A percentile compares a stretch with the other conserved stretches of the same genome.
phyloP scores from a whole-genome alignment of 2,329 filamentous ascomycete genomes.

The Coniochaeta ligniaria region DNA sequence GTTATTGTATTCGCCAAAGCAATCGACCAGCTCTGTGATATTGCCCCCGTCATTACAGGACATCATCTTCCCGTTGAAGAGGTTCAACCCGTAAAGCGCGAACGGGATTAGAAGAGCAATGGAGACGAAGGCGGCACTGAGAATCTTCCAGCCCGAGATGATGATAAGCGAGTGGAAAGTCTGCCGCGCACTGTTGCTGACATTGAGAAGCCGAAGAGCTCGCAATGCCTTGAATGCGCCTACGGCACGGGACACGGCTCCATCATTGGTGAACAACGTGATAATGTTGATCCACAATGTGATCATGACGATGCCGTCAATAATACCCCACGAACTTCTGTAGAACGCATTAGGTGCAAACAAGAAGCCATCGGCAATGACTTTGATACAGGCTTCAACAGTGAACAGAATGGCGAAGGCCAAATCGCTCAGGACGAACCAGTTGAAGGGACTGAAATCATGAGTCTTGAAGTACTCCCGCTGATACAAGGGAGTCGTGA shows the following conservation, averaged over 20 bases:
- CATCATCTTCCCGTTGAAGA: conserved; percentile 79
- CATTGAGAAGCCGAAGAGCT: conserved; percentile 84
- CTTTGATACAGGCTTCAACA: conserved; percentile 80
- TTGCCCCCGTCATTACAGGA: conserved; percentile 68
- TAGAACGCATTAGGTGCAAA: conserved; percentile 98
- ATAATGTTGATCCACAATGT: conserved; percentile 94
- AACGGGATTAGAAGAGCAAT: conserved; percentile 92
- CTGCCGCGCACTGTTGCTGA: conserved; percentile 90
- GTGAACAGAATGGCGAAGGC: conserved; percentile 85
- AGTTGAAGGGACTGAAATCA: conserved; percentile 59
- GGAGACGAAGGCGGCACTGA: conserved; percentile 89
- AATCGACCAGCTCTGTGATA: conserved; percentile 59
- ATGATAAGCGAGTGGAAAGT: conserved; percentile 97
- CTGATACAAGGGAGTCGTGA: conserved; percentile 92
- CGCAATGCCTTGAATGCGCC: conserved; percentile 96
- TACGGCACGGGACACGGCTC: conserved; percentile 79
- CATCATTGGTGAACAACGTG: conserved; percentile 74
- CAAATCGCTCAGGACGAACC: conserved; percentile 93
- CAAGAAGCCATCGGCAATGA: conserved; percentile 90
- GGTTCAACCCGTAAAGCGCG: conserved; percentile 88
- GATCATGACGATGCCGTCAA: conserved; percentile 83
- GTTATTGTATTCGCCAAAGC: conserved; percentile 75
- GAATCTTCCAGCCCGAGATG: conserved; percentile 86
- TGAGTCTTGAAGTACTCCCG: conserved; percentile 67
- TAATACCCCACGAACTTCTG: conserved; percentile 92